Evolutionary conservation across 2,329 filamentous ascomycete genomes (phyloP).

Genomic region (Aureobasidium sp.): DNA sequence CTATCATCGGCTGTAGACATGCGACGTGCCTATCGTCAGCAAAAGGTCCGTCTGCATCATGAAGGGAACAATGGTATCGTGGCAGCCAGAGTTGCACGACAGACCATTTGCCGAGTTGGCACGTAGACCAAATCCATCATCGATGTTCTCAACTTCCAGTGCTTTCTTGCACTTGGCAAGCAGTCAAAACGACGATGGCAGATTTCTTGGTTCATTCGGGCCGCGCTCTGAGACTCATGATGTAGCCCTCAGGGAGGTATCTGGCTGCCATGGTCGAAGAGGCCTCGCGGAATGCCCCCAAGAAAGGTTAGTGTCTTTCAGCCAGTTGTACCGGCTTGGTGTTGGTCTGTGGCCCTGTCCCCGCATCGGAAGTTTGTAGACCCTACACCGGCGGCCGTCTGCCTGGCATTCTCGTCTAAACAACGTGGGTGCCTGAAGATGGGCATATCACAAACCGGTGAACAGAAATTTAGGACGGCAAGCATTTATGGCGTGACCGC

Average conservation of each 20-base stretch:
- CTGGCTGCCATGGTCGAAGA: neutral
- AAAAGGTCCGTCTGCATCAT: neutral
- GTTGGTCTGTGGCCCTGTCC: neutral
- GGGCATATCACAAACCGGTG: conserved; percentile 5
- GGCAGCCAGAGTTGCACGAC: neutral
- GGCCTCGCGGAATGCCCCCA: conserved; percentile 1
- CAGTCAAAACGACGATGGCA: neutral
- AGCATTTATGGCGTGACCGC: conserved; percentile 1
- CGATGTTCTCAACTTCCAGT: neutral
- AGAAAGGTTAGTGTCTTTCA: neutral
- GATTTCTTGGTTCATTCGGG: conserved; percentile 2
- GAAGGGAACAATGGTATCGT: neutral
- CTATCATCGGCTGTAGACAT: conserved; percentile 2
- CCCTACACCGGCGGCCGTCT: neutral
- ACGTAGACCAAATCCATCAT: neutral
- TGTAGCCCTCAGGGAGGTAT: conserved; percentile 1
- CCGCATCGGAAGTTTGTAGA: neutral
- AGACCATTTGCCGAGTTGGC: neutral
- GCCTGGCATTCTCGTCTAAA: conserved; percentile 9
- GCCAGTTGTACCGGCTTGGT: conserved; percentile 4
- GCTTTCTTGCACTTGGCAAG: neutral
- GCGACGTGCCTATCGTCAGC: neutral
- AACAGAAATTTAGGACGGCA: neutral
- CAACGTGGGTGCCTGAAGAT: conserved; percentile 11
- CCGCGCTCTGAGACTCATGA: conserved; percentile 12